These are phyloP conservation scores for Lichenothelia convexa DNA, from an alignment of 495 filamentous ascomycete species.

Conservation along the genomic window DNA sequence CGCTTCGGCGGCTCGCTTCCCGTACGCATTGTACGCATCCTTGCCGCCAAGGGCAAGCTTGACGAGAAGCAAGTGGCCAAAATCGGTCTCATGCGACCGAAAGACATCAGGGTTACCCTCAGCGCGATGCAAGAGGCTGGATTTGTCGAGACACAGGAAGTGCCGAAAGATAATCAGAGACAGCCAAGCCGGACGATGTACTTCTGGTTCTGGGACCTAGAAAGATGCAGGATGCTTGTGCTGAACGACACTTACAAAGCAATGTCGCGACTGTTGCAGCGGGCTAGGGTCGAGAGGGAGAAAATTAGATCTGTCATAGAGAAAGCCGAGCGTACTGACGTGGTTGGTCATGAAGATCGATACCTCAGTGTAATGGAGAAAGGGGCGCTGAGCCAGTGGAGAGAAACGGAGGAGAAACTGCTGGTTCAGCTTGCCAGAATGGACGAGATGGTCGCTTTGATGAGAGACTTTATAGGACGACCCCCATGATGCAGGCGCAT, in stretches of 20 bases:
- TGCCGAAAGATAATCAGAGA: slow-evolving; percentile 64
- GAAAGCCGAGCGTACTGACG: slow-evolving; percentile 64
- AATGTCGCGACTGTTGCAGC: slow-evolving; percentile 72
- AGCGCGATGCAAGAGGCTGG: slow-evolving; percentile 64
- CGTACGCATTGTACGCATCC: slow-evolving; percentile 58
- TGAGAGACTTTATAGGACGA: slow-evolving; percentile 73
- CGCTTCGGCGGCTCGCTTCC: slow-evolving; percentile 62
- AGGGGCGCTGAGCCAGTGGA: slow-evolving; percentile 47
- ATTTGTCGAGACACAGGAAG: slow-evolving; percentile 76
- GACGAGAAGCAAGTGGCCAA: slow-evolving; percentile 72
- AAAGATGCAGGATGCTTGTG: slow-evolving; percentile 43
- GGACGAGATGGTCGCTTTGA: slow-evolving; percentile 66
- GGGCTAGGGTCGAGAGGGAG: slow-evolving; percentile 49
- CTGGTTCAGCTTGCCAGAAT: slow-evolving; percentile 57
- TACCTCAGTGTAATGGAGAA: slow-evolving; percentile 51
- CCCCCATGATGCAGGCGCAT: too few relatives aligned
- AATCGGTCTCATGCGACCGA: slow-evolving; percentile 56
- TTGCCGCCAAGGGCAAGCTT: slow-evolving; percentile 70
- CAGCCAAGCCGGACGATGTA: slow-evolving; percentile 64
- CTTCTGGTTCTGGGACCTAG: slow-evolving; percentile 74
- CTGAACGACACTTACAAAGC: slow-evolving; percentile 67
- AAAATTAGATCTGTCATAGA: slow-evolving; percentile 49
- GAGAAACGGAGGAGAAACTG: slow-evolving; percentile 52
- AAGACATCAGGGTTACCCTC: slow-evolving; percentile 64
- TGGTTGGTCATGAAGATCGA: slow-evolving; percentile 61